A percentile compares a stretch with the other conserved stretches of the same genome.
These are phyloP conservation scores for Bipolaris oryzae DNA, from an alignment of 2,329 filamentous ascomycete genomes.

Conservation along the genomic window DNA sequence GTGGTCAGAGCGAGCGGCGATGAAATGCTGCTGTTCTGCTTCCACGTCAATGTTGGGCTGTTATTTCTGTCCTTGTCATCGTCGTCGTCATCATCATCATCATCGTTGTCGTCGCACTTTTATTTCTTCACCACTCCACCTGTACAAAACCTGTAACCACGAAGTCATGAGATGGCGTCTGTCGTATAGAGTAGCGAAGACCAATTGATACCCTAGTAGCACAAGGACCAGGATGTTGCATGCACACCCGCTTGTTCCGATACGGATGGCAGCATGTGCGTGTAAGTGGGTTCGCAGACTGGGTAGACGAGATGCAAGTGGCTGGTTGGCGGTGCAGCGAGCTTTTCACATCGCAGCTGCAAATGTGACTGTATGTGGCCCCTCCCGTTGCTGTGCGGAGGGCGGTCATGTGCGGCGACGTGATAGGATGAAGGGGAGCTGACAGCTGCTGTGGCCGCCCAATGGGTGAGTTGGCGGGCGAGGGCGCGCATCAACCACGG, in stretches of 20 bases:
- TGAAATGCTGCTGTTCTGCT: neutral
- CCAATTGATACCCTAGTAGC: conserved; percentile 2
- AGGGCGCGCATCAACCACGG: conserved; percentile 18
- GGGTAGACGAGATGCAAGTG: neutral
- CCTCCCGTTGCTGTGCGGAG: conserved; percentile 12
- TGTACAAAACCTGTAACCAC: conserved; percentile 38
- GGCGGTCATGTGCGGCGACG: conserved; percentile 19
- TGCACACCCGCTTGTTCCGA: conserved; percentile 1
- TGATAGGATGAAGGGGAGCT: conserved; percentile 21
- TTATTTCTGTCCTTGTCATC: neutral
- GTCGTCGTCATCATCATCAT: no score
- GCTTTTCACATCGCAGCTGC: neutral
- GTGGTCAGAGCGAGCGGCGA: conserved; percentile 3
- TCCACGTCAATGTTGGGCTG: neutral
- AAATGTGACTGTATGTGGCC: neutral
- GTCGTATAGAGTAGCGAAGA: neutral
- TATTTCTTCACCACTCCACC: conserved; percentile 11
- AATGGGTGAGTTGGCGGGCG: conserved; percentile 15
- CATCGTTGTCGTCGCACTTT: neutral
- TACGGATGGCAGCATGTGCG: neutral
- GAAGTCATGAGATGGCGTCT: conserved; percentile 17
- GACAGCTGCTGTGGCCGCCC: conserved; percentile 31
- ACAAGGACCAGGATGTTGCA: neutral
- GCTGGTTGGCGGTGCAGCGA: neutral
- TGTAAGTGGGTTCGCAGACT: neutral